Base-by-base conservation (phyloP, 768 basidiomycete species). In the Russula ochroleuca region DNA sequence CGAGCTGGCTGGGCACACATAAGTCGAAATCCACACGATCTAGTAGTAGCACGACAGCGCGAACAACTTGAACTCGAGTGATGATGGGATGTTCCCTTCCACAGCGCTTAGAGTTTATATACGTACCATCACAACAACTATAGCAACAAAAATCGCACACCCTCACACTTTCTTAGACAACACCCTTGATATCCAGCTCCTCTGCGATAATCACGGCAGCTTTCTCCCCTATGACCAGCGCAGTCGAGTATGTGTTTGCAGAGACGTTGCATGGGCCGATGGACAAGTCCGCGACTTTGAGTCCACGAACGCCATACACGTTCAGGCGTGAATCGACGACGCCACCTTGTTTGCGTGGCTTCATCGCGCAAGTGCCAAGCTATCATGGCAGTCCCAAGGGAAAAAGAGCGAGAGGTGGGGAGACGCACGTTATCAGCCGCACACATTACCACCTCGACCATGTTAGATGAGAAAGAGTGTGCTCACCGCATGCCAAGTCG, bases 301-400 rank as follows among this genome's bases (percentile, higher is more conserved):
- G 74, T 33, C 78, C 78, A 66, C 75, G 65, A 1, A 83, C 77
- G 0, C 84, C 85, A 64, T 88, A 86, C 14, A 89, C 85, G 65
- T 84, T 84, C 45, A 88, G 72, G n/a, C 74, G 74, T 33, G 79
- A 57, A 68, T 89, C 84, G 9, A 89, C 83, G 4, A 88, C 87
- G 15, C 86, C 86, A 5, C 79, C 81, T 45, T 78, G 60, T 19
- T 81, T 77, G 21, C 80, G 78, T 3, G 84, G 78, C 70, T 86
- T 86, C 86, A 88, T 87, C 0, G 84, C 80, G 62, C 85, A 87
- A 0, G 85, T 87, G 43, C 85, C 85, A 15, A 85, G 75, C 84
- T 86, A 25, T n/a, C 17, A 13, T n/a, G n/a, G n/a, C n/a, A n/a
- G n/a, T 54, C 5, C 61, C 33, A 23, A 58, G 35, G 35, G 7